Evolutionary conservation across 164 flowering plant genomes (phyloP).

Genomic region (Vitis cinerea): DNA sequence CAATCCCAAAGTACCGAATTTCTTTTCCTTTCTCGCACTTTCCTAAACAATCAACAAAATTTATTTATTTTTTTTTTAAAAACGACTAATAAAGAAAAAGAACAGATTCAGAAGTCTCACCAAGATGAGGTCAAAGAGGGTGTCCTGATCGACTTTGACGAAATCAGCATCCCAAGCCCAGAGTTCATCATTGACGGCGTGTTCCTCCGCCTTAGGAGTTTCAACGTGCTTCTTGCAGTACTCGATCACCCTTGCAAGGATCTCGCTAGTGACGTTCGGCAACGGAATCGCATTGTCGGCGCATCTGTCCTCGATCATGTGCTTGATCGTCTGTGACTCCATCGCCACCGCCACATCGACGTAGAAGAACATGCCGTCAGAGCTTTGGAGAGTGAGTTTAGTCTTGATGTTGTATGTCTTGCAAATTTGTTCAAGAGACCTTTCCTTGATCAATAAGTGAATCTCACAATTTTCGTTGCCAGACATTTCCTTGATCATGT

Average conservation of each 20-base stretch:
- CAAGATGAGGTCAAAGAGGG: slow-evolving; percentile 4
- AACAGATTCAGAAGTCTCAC: not conserved
- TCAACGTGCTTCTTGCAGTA: slow-evolving; percentile 9
- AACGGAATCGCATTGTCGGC: slow-evolving; percentile 1
- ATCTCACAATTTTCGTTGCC: no score
- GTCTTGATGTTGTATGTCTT: no score
- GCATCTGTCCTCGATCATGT: slow-evolving; percentile 17
- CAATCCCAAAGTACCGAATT: not conserved
- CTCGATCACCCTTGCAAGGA: slow-evolving; percentile 6
- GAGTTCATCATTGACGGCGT: not conserved
- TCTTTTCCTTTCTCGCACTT: no score
- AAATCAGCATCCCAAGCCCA: slow-evolving; percentile 2
- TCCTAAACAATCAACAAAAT: no score
- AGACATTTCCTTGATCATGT: not conserved
- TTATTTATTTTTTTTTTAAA: no score
- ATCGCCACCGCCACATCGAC: slow-evolving; percentile 9
- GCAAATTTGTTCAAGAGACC: no score
- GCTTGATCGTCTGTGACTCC: slow-evolving; percentile 10
- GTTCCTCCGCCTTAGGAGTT: not conserved
- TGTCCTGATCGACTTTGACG: slow-evolving; percentile 1
- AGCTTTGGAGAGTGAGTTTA: not conserved
- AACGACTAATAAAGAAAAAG: no score
- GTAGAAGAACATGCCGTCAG: slow-evolving; percentile 5
- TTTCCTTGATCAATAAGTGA: no score
- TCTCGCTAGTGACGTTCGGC: not conserved